Evolutionary conservation across 2,329 filamentous ascomycete genomes (phyloP), one percentile per base, ranked within the genome.

Genomic region (Trichoderma aggressivum): DNA sequence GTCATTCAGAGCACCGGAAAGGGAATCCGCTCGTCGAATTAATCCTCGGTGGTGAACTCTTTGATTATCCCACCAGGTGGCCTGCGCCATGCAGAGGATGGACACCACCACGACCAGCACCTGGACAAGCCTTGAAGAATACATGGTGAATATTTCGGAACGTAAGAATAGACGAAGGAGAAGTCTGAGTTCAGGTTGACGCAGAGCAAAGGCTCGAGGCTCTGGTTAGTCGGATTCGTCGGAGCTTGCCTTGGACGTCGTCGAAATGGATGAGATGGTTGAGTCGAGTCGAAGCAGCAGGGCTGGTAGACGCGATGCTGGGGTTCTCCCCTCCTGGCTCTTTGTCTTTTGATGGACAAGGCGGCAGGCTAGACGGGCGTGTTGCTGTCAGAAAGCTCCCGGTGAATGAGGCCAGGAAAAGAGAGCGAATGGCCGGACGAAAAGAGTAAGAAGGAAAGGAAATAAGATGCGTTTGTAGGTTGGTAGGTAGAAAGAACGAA

Each of bases 41-140:
- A 70, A 26, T 36, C 34, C 67, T 18, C 71, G 50, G 70, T 74
- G 34, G 72, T 74, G 72, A 24, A 73, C 21, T 60, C 63, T 71
- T 71, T 74, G 73, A 55, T 72, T 43, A 73, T 81, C 73, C 72
- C 79, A 71, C 75, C 76, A 77, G 32, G 79, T 77, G 65, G 81
- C 86, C 75, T 87, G 84, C 58, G 83, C 83, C 47, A 85, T 79
- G 59, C 81, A 81, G 68, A 83, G 73, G 71, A 86, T 77, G 56
- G 85, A 85, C 65, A 88, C 79, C 56, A 84, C 85, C 74, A 86
- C 78, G 73, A 87, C 76, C 70, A 88, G 78, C 72, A 88, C 77
- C 75, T 84, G 81, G 39, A 87, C 72, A 63, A 85, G 74, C 71
- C 82, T 82, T 68, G 79, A 80, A 32, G 83, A 79, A 76, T 84